Percentiles rank a stretch among this genome's conserved stretches.
Evolutionary conservation across 1,139 yeast genomes (phyloP).

Genomic region (Hansenula anomala): DNA sequence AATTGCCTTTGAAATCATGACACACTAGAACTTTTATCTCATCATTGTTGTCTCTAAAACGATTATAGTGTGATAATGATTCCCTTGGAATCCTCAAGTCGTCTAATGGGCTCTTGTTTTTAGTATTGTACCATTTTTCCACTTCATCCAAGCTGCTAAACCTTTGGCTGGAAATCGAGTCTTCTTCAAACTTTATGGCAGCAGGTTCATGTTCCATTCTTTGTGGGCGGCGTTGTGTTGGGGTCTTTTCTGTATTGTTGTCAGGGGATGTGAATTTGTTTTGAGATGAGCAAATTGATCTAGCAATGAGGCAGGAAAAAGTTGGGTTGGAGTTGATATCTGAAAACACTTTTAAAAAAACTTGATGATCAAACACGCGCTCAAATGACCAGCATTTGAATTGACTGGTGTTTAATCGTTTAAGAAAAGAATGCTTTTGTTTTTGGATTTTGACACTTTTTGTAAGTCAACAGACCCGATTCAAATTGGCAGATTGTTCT

Average conservation of each 20-base stretch:
- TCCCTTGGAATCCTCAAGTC: conserved; percentile 14
- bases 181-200: neutral
- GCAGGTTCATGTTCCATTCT: neutral
- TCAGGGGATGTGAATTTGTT: neutral
- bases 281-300: neutral
- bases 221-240: neutral
- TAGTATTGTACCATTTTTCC: conserved; percentile 7
- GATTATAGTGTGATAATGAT: conserved; percentile 19
- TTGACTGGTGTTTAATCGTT: no score
- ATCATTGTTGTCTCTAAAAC: conserved; percentile 52
- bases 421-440: no score
- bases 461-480: no score
- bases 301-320: neutral
- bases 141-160: conserved; percentile 8
- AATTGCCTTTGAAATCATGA: conserved; percentile 35
- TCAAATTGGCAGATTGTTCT: no score
- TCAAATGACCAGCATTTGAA: no score
- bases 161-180: neutral
- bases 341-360: neutral
- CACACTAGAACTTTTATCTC: conserved; percentile 24
- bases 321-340: neutral
- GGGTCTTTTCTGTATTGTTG: neutral
- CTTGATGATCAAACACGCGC: no score
- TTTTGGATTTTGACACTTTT: no score
- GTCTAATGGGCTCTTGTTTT: conserved; percentile 5